A percentile compares a stretch with the other conserved stretches of the same genome.
phyloP scores from a whole-genome alignment of 2,329 filamentous ascomycete species.

The Verruconis gallopava region DNA sequence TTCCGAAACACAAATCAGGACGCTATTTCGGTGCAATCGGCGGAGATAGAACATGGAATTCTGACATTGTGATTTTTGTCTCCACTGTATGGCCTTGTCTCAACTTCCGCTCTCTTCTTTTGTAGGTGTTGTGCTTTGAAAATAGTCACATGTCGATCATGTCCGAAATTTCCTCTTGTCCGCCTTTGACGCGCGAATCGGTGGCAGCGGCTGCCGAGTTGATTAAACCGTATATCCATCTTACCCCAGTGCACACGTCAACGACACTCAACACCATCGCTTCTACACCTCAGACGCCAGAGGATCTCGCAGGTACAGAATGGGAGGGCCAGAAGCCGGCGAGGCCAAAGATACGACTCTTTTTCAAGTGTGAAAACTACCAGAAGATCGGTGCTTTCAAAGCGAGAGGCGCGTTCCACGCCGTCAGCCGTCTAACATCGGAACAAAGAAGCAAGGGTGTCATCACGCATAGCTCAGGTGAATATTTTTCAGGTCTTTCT shows the following conservation, averaged over 20 bases:
- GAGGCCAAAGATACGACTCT: conserved; percentile 55
- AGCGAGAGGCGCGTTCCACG: conserved; percentile 79
- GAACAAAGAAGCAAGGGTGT: conserved; percentile 58
- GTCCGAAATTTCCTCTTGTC: conserved; percentile 33
- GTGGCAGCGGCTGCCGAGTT: conserved; percentile 59
- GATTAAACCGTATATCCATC: conserved; percentile 65
- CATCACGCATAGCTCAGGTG: conserved; percentile 81
- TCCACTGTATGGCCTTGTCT: too few species aligned
- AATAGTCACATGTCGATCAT: too few species aligned
- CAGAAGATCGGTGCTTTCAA: conserved; percentile 92
- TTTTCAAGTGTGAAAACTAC: conserved; percentile 93
- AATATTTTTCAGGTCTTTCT: conserved; percentile 11
- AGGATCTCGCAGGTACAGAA: conserved; percentile 42
- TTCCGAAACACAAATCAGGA: too few species aligned
- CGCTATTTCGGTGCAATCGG: too few species aligned
- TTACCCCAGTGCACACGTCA: conserved; percentile 72
- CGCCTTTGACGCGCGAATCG: conserved; percentile 58
- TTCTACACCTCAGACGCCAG: conserved; percentile 50
- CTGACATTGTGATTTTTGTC: too few species aligned
- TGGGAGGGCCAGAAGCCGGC: conserved; percentile 47
- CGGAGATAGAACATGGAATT: too few species aligned
- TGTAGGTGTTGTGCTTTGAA: too few species aligned
- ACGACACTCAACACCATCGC: conserved; percentile 61
- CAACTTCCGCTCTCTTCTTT: too few species aligned
- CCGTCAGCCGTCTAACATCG: conserved; percentile 56